A percentile compares a stretch with the other conserved stretches of the same genome.
phyloP scores from a whole-genome alignment of 805 yeast genomes.

The Saccharomycopsis microspora region DNA sequence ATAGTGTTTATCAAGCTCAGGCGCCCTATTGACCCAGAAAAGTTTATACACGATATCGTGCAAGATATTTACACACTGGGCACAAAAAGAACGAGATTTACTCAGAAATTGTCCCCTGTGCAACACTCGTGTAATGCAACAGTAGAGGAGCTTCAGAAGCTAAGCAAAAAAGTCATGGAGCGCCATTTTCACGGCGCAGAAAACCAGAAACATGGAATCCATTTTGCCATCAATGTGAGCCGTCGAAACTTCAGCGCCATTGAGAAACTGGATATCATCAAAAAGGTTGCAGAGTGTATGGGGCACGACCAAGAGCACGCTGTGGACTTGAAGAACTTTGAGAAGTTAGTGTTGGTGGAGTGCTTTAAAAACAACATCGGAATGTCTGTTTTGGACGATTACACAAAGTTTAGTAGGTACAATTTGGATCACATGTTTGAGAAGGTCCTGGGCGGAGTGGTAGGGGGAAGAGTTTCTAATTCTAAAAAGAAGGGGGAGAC shows the following conservation, averaged over 20 bases:
- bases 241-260: conserved; percentile 69
- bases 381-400: conserved; percentile 66
- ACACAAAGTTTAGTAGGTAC: conserved; percentile 49
- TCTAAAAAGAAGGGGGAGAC: not conserved
- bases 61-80: conserved; percentile 40
- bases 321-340: conserved; percentile 73
- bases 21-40: conserved; percentile 69
- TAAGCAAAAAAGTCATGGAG: conserved; percentile 47
- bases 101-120: conserved; percentile 76
- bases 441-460: not conserved
- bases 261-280: conserved; percentile 63
- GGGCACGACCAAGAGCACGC: conserved; percentile 60
- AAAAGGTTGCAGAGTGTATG: conserved; percentile 57
- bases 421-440: conserved; percentile 77
- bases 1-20: conserved; percentile 75
- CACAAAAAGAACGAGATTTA: conserved; percentile 52
- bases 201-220: conserved; percentile 24
- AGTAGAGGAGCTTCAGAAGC: conserved; percentile 49
- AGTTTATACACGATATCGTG: conserved; percentile 55
- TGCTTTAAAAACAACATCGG: conserved; percentile 87
- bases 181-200: conserved; percentile 54
- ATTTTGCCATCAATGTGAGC: conserved; percentile 73
- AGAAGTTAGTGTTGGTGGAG: conserved; percentile 71
- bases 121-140: conserved; percentile 64
- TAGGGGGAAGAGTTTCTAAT: not conserved